These are phyloP conservation scores for Gossypium aridum DNA, from an alignment of 441 rosid species.

Conservation along the genomic window DNA sequence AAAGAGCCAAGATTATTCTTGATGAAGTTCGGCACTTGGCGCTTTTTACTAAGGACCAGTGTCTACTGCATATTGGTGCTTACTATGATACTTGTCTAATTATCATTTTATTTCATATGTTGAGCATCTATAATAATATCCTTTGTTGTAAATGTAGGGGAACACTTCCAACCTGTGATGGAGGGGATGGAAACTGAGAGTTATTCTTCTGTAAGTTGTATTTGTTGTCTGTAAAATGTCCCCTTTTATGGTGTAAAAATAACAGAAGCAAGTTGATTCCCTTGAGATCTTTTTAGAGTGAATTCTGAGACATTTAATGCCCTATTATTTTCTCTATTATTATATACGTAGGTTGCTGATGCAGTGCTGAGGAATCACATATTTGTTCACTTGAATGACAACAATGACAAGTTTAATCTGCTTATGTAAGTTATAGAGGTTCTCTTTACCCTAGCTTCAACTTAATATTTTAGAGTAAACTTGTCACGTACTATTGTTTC, in stretches of 20 bases:
- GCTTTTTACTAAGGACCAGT: slow-evolving; percentile 67
- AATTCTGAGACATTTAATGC: neutral
- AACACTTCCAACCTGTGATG: slow-evolving; percentile 71
- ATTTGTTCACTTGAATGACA: slow-evolving; percentile 76
- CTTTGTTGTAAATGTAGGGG: slow-evolving; percentile 40
- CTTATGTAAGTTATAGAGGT: slow-evolving; percentile 56
- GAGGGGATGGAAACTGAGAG: slow-evolving; percentile 59
- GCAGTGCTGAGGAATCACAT: slow-evolving; percentile 63
- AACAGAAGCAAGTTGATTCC: slow-evolving; percentile 4
- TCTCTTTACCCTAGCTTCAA: slow-evolving; percentile 17
- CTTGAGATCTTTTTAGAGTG: neutral
- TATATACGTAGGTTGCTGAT: slow-evolving; percentile 60
- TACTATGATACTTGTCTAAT: slow-evolving; percentile 6
- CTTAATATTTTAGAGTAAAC: neutral
- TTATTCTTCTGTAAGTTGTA: slow-evolving; percentile 40
- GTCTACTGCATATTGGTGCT: slow-evolving; percentile 78
- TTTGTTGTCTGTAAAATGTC: neutral
- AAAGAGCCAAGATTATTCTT: slow-evolving; percentile 83
- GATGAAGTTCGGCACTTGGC: slow-evolving; percentile 71
- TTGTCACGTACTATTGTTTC: neutral
- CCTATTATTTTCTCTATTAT: neutral
- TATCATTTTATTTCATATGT: slow-evolving; percentile 8
- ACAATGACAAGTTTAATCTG: slow-evolving; percentile 88
- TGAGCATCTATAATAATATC: slow-evolving; percentile 14
- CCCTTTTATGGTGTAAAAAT: neutral